Percentiles rank a stretch among this genome's conserved stretches.
Evolutionary conservation across 257 asterid genomes (phyloP).

Genomic region (Solanum neorickii): DNA sequence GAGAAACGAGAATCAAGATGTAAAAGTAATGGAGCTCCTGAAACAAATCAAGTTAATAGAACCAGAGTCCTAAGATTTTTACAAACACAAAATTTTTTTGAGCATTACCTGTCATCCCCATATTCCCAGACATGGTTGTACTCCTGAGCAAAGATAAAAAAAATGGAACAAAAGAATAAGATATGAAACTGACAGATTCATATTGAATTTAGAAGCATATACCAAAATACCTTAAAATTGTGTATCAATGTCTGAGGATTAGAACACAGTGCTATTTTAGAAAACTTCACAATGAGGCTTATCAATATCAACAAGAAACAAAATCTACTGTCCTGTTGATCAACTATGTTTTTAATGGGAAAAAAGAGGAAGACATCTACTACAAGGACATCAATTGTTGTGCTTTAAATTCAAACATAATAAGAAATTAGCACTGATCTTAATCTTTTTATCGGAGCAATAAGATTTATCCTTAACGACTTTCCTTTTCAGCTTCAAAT

Average conservation of each 20-base stretch:
- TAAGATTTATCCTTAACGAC: too few species aligned
- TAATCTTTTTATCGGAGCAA: too few species aligned
- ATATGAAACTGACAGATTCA: neutral
- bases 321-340: too few species aligned
- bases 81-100: neutral
- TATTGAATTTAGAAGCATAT: neutral
- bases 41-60: too few species aligned
- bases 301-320: neutral
- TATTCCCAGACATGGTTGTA: constrained; percentile 84
- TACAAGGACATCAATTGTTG: too few species aligned
- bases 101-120: constrained; percentile 70
- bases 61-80: neutral
- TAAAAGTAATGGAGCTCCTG: too few species aligned
- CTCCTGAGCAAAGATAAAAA: constrained; percentile 29
- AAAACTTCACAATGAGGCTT: neutral
- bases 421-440: neutral
- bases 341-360: too few species aligned
- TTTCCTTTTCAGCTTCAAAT: neutral
- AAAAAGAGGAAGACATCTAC: too few species aligned
- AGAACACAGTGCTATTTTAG: neutral
- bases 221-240: neutral
- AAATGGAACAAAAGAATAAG: neutral
- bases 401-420: neutral
- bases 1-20: too few species aligned
- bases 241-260: neutral